Evolutionary conservation across 2,329 filamentous ascomycete species (phyloP), one percentile per base, ranked within the genome.

Genomic region (Thielaviopsis punctulata): DNA sequence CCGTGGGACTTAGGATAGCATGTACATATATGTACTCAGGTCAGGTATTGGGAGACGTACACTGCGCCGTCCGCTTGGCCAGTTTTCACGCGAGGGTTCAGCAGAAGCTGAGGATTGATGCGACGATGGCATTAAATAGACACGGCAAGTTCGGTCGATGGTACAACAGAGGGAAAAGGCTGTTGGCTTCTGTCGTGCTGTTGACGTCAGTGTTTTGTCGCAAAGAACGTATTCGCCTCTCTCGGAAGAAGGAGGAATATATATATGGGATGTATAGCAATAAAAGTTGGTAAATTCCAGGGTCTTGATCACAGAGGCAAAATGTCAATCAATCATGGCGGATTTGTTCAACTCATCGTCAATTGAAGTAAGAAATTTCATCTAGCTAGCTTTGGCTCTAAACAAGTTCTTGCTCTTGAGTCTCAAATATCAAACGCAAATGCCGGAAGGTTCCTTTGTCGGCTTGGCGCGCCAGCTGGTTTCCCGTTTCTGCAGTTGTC

Each of bases 101-200:
- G 41, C 49, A 45, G 53, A 43, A 5, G 45, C 23, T 36, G 49
- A 12, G 12, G 50, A 21, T 23, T 45, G 36, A 7, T 18, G 15
- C 2, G 30, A 39, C 21, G 50, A 49, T 41, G 53, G 53, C 53
- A 55, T 55, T 15, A 27, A 24, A n/a, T 23, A n/a, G 7, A 23
- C 18, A 18, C n/a, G 8, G 13, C 8, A n/a, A 24, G 33, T 45
- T 41, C 13, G n/a, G 9, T 41, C n/a, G 5, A 41, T 27, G 5
- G 5, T 5, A 41, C n/a, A 8, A 18, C 13, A 7, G 15, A 33
- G 27, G 19, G n/a, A 18, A 21, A 10, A 2, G n/a, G 19, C n/a
- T 4, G 30, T 15, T 36, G 13, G n/a, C 13, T 15, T 36, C 4
- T 36, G 30, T n/a, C 4, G 30, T 9, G 13, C 13, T n/a, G 13